Evolutionary conservation across 805 yeast species (phyloP), one percentile per base, ranked within the genome.

Genomic region (Cyberlindnera mississippiensis): DNA sequence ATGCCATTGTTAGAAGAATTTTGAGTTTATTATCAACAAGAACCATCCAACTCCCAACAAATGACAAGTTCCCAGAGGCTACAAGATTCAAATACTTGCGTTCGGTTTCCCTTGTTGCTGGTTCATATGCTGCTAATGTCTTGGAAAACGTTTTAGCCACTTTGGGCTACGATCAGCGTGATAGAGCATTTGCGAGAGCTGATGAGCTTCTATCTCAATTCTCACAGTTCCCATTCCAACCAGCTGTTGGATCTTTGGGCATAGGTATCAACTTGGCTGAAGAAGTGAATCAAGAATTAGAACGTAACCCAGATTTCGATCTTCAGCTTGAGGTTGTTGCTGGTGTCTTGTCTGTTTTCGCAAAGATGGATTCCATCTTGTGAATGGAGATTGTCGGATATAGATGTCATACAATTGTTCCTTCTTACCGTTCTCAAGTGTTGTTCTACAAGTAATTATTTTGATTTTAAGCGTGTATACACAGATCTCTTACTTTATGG

Each of bases 121-220:
- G 95, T 14, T 79, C 96, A 15, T 88, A 87, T 60, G 97, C 98
- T 22, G 99, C 97, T 33, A 93, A 89, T 61, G 99, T 93, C 11
- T 75, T 93, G 53, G 99, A 93, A 56, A 93, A 91, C 59, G 91
- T 88, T 4, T 71, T 90, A 45, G 70, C 80, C 33, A 72, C 82
- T 22, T 71, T 90, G 48, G 82, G 81, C 52, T 89, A 87, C 61
- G 96, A 88, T 53, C 85, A 80, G 51, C 78, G 98, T 55, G 99
- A 93, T 63, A 80, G 82, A 53, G 97, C 97, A 1, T 85, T 90
- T 62, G 79, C 85, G 4, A 76, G 96, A 58, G 96, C 96, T n/a
- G 98, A 93, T 58, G 98, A 91, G 60, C 64, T 93, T 35, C 71
- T 91, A 49, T 74, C 72, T 39, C 91, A 87, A 55, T 93, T 77